Evolutionary conservation across 495 filamentous ascomycete genomes (phyloP).

Genomic region (Penicillium fimorum): DNA sequence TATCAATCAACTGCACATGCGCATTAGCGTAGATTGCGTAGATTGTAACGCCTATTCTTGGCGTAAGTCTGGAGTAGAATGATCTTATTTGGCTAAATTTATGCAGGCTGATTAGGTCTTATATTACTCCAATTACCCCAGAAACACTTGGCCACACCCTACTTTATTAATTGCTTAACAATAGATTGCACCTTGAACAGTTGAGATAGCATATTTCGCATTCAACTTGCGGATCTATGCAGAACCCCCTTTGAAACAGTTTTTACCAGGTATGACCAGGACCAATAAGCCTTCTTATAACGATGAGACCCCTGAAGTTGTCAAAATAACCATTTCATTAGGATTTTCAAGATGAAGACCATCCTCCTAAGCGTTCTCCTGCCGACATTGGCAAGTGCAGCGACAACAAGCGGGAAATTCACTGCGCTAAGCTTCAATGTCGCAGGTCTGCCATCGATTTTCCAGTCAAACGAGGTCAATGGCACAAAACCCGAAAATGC

Average conservation of each 20-base stretch:
- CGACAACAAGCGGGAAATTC: conserved; percentile 36
- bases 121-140: neutral
- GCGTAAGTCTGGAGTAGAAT: neutral
- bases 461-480: conserved; percentile 52
- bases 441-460: conserved; percentile 54
- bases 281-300: neutral
- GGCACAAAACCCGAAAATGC: conserved; percentile 55
- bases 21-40: neutral
- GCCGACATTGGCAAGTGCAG: conserved; percentile 11
- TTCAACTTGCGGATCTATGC: too few relatives aligned
- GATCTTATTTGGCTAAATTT: neutral
- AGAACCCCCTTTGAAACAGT: too few relatives aligned
- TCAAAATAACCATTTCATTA: too few relatives aligned
- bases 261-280: too few relatives aligned
- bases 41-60: neutral
- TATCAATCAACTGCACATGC: neutral
- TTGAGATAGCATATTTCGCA: neutral
- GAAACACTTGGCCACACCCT: neutral
- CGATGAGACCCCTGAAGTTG: too few relatives aligned
- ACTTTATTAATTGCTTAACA: neutral
- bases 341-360: conserved; percentile 5
- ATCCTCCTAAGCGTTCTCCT: conserved; percentile 3
- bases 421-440: conserved; percentile 59
- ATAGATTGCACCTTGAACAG: neutral
- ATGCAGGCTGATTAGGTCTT: neutral